Conservation (phyloP, 768 basidiomycete genomes). For the Scleroderma citrinum region DNA sequence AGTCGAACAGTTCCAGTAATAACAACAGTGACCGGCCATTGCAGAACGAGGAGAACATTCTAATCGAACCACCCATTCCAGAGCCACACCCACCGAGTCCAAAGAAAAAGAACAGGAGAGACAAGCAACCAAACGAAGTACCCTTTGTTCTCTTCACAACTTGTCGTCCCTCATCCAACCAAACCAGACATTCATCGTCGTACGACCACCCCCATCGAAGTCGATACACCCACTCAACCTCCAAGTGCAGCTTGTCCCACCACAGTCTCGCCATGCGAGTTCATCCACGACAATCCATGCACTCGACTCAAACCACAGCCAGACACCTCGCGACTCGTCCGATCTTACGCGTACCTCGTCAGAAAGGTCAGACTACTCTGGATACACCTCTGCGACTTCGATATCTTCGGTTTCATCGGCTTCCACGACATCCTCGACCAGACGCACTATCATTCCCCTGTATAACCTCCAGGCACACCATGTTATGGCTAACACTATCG, state of each 20-base stretch:
- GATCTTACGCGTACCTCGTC: slow-evolving; percentile 31
- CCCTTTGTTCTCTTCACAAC: slow-evolving; percentile 8
- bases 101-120: slow-evolving; percentile 44
- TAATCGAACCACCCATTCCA: neutral
- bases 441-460: slow-evolving; percentile 78
- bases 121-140: slow-evolving; percentile 45
- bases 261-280: slow-evolving; percentile 38
- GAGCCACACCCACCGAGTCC: slow-evolving; percentile 25
- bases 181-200: slow-evolving; percentile 80
- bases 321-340: slow-evolving; percentile 14
- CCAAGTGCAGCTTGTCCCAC: slow-evolving; percentile 85
- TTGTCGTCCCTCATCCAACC: slow-evolving; percentile 2
- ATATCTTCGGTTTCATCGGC: slow-evolving; percentile 37
- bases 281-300: slow-evolving; percentile 37
- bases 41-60: neutral
- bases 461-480: slow-evolving; percentile 88
- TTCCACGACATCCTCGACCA: slow-evolving; percentile 39
- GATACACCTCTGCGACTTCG: slow-evolving; percentile 41
- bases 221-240: slow-evolving; percentile 85
- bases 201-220: slow-evolving; percentile 81
- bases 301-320: slow-evolving; percentile 34
- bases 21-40: neutral
- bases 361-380: slow-evolving; percentile 52
- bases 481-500: slow-evolving; percentile 78
- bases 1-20: slow-evolving; percentile 12